phyloP scores from a whole-genome alignment of 805 yeast species.

The Kazachstania kunashirensis region DNA sequence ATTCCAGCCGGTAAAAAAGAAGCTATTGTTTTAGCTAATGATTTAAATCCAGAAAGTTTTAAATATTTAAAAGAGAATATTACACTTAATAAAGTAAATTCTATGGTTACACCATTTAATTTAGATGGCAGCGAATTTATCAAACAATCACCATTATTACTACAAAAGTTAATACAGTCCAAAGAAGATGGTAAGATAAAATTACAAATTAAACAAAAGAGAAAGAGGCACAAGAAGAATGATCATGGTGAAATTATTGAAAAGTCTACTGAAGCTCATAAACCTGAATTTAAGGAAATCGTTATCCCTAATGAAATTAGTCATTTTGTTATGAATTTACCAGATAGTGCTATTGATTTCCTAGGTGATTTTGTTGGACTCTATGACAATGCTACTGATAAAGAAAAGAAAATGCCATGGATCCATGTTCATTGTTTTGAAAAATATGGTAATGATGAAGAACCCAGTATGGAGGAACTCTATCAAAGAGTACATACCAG shows the following conservation, averaged over 20 bases:
- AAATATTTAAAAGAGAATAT: conserved; percentile 62
- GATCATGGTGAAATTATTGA: conserved; percentile 10
- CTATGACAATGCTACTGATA: conserved; percentile 37
- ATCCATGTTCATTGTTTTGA: conserved; percentile 90
- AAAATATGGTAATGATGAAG: conserved; percentile 70
- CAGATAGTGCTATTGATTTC: conserved; percentile 84
- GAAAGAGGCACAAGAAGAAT: conserved; percentile 30
- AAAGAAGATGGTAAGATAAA: conserved; percentile 31
- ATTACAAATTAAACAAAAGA: conserved; percentile 27
- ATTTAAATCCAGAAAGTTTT: conserved; percentile 80
- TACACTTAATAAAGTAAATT: conserved; percentile 47
- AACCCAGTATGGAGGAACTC: conserved; percentile 60
- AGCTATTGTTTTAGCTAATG: conserved; percentile 80
- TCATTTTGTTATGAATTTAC: conserved; percentile 91
- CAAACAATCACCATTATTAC: conserved; percentile 41
- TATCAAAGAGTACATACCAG: conserved; percentile 55
- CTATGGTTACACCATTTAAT: conserved; percentile 54
- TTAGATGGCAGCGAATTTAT: conserved; percentile 82
- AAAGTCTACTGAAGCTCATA: conserved; percentile 14
- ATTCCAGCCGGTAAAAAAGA: conserved; percentile 87
- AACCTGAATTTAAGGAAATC: conserved; percentile 39
- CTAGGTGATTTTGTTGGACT: conserved; percentile 70
- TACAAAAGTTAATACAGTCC: conserved; percentile 37
- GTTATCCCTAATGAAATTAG: conserved; percentile 27
- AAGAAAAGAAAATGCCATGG: conserved; percentile 52